Evolutionary conservation across 1,284 basidiomycete species (phyloP), one percentile per base, ranked within the genome.

Genomic region (Microbotryomycetes sp.): DNA sequence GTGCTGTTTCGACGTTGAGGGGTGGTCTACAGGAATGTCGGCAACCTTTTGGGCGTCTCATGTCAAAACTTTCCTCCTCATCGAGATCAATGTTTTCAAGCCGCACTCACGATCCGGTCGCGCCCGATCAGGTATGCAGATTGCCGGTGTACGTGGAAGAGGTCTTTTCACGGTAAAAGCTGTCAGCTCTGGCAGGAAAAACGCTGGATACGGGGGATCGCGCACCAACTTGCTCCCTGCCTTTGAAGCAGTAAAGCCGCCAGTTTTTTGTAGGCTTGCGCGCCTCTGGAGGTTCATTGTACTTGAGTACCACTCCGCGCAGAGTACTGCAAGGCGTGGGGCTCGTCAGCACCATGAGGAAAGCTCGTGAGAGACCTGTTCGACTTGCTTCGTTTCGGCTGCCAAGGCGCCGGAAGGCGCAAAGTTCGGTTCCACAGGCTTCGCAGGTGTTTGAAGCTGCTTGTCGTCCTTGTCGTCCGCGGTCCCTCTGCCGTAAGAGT

Each of bases 231-330:
- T 97, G 89, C 69, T 96, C 90, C 56, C 82, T 83, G 24, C 89
- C 92, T 75, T 97, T 97, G 81, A 97, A 99, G 45, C 97, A 92
- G 74, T 97, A 99, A 64, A 98, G 73, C 72, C 96, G 81, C 96
- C 96, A 98, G 24, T 87, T 88, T 45, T 87, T 77, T 3, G 81
- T 78, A 4, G 96, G 94, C 73, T 93, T 96, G 66, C 93, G 80
- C 26, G 96, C 96, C 79, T 99, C 96, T 2, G 94, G 91, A 13
- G 96, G 96, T 75, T 99, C 96, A 70, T 97, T 94, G 74, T 99
- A 99, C 76, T 98, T 99, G 63, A 99, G 79, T 45, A 94, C 84
- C 1, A 93, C 89, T 59, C 86, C 91, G 47, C 66, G 49, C 26
- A 71, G 62, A 1, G 66, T 70, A 31, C 66, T 67, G 56, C 21